phyloP scores from a whole-genome alignment of 768 basidiomycete species.

The Lenzites betulinus region DNA sequence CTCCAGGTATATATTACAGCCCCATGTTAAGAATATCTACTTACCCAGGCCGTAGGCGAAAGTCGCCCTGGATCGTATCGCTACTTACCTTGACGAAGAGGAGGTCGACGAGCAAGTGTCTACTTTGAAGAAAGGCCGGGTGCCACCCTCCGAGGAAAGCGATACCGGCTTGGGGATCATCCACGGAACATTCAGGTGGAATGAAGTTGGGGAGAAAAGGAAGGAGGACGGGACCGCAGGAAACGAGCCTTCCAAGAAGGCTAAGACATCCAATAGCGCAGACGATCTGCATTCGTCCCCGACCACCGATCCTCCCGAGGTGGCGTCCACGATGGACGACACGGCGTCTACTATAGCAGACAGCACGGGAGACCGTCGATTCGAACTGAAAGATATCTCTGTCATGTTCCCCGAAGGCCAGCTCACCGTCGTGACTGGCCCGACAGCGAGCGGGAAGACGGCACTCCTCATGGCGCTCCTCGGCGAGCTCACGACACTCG shows the following conservation, averaged over 20 bases:
- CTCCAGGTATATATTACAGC: slow-evolving; percentile 50
- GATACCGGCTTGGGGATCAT: slow-evolving; percentile 49
- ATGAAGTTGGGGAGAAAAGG: slow-evolving; percentile 44
- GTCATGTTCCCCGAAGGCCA: slow-evolving; percentile 72
- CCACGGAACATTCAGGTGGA: slow-evolving; percentile 59
- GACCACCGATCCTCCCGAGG: too few relatives aligned
- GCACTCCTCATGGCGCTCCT: slow-evolving; percentile 74
- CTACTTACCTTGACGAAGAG: slow-evolving; percentile 60
- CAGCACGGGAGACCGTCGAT: slow-evolving; percentile 45
- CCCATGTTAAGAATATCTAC: not conserved
- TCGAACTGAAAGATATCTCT: slow-evolving; percentile 67
- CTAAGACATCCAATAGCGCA: slow-evolving; percentile 19
- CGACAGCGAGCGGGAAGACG: slow-evolving; percentile 84
- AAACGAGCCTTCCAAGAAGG: slow-evolving; percentile 22
- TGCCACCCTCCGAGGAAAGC: slow-evolving; percentile 26
- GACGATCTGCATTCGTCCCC: not conserved
- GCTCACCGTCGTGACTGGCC: slow-evolving; percentile 73
- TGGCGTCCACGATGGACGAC: not conserved
- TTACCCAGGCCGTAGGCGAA: slow-evolving; percentile 40
- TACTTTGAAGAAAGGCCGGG: slow-evolving; percentile 45
- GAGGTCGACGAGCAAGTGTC: slow-evolving; percentile 65
- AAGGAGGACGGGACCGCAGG: slow-evolving; percentile 28
- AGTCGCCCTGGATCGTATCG: slow-evolving; percentile 62
- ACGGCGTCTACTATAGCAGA: slow-evolving; percentile 21
- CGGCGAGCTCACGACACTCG: slow-evolving; percentile 67